phyloP scores from a whole-genome alignment of 2,329 filamentous ascomycete species.

The Daldinia sp. region DNA sequence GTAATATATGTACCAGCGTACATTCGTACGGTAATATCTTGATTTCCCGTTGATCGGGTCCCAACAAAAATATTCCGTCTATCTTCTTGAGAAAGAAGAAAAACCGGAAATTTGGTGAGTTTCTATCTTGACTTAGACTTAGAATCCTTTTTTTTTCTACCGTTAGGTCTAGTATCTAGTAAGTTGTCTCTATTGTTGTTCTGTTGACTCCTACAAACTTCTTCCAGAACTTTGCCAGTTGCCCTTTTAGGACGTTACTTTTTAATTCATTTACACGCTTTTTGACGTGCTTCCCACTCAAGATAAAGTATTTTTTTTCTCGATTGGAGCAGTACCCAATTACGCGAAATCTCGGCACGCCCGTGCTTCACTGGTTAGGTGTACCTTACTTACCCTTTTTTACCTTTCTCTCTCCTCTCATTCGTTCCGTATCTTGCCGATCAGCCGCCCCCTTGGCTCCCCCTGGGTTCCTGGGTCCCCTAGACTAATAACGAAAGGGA shows the following conservation, averaged over 20 bases:
- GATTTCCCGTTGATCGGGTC: slow-evolving; percentile 35
- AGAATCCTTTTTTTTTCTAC: slow-evolving; percentile 37
- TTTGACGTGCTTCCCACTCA: slow-evolving; percentile 1
- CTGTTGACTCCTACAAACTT: slow-evolving; percentile 27
- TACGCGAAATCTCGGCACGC: slow-evolving; percentile 32
- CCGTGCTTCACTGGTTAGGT: slow-evolving; percentile 27
- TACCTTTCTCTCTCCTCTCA: slow-evolving; percentile 22
- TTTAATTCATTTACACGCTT: slow-evolving; percentile 25
- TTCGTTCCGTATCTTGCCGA: slow-evolving; percentile 46
- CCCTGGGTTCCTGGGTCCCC: neutral
- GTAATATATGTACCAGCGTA: slow-evolving; percentile 6
- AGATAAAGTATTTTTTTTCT: slow-evolving; percentile 1
- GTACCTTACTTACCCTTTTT: slow-evolving; percentile 15
- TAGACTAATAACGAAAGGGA: slow-evolving; percentile 28
- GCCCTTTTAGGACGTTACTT: slow-evolving; percentile 40
- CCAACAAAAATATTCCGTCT: slow-evolving; percentile 42
- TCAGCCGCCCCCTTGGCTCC: slow-evolving; percentile 27
- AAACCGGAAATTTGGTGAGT: slow-evolving; percentile 38
- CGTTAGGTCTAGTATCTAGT: slow-evolving; percentile 6
- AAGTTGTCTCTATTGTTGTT: neutral
- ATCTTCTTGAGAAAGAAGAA: slow-evolving; percentile 30
- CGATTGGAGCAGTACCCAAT: slow-evolving; percentile 24
- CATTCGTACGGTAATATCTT: slow-evolving; percentile 3
- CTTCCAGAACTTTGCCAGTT: slow-evolving; percentile 34
- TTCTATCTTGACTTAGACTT: slow-evolving; percentile 27